Conservation (phyloP, 2,329 filamentous ascomycete species). For the Alternaria sp. region DNA sequence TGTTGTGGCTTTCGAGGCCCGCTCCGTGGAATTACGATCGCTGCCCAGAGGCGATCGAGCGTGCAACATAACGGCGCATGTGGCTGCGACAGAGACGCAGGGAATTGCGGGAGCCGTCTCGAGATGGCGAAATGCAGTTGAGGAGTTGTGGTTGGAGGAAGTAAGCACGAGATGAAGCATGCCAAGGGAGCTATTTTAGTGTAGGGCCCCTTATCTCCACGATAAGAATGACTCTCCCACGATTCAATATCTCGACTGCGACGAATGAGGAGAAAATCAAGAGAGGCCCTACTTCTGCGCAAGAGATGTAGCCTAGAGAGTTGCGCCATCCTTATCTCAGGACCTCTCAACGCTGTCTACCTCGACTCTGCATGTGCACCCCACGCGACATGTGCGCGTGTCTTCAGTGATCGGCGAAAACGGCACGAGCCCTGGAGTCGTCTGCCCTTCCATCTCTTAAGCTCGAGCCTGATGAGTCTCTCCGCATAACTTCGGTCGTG, state of each 20-base stretch:
- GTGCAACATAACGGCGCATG: neutral
- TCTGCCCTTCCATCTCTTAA: neutral
- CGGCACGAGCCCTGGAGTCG: neutral
- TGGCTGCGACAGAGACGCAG: neutral
- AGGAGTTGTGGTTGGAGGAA: conserved; percentile 5
- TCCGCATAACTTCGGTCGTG: neutral
- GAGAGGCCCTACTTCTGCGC: neutral
- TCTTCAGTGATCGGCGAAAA: neutral
- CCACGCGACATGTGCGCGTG: neutral
- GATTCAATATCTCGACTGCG: neutral
- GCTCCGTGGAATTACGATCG: neutral
- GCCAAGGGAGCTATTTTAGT: neutral
- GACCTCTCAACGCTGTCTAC: neutral
- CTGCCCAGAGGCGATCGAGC: neutral
- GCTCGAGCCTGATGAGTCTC: neutral
- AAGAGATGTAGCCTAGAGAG: neutral
- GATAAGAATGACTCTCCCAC: neutral
- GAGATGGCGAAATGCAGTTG: neutral
- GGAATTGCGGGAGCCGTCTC: neutral
- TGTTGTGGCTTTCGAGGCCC: neutral
- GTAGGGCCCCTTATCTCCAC: neutral
- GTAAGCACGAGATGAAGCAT: neutral
- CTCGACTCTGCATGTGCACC: neutral
- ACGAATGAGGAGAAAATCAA: neutral
- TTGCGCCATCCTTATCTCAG: neutral